Evolutionary conservation across 768 basidiomycete genomes (phyloP).

Genomic region (Leccinum sublutescens): DNA sequence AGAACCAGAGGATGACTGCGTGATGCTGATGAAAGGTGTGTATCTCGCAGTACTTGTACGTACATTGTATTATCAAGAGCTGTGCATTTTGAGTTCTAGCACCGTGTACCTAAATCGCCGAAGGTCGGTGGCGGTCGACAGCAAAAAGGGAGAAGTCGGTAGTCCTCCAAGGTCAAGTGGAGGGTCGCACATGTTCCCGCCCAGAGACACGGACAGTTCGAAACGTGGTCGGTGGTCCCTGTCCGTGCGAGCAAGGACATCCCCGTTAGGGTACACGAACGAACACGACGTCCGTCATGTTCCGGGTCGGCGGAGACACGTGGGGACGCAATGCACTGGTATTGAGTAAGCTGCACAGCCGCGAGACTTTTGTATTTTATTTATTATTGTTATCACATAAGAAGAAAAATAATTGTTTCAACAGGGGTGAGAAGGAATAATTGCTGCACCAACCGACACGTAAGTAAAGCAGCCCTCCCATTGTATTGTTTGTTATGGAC

Average conservation of each 20-base stretch:
- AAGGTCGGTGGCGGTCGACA: neutral
- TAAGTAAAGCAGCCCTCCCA: neutral
- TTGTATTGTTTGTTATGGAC: neutral
- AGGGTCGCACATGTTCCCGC: neutral
- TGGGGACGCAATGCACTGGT: neutral
- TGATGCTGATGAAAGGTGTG: neutral
- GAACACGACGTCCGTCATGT: neutral
- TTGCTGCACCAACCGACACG: neutral
- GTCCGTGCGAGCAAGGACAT: neutral
- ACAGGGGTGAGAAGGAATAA: neutral
- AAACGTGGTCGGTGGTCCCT: neutral
- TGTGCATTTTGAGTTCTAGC: neutral
- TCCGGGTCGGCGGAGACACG: neutral
- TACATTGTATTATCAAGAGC: neutral
- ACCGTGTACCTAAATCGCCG: neutral
- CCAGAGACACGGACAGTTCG: neutral
- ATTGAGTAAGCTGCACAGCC: neutral
- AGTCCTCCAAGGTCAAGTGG: neutral
- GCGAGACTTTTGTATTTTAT: neutral
- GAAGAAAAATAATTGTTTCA: neutral
- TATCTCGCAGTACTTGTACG: neutral
- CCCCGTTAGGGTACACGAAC: neutral
- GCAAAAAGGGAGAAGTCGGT: neutral
- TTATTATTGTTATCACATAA: neutral
- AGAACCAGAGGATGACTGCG: neutral